Percentiles rank a stretch among this genome's conserved stretches.
Evolutionary conservation across 2,329 filamentous ascomycete genomes (phyloP).

Genomic region (Fusarium pilosicola): DNA sequence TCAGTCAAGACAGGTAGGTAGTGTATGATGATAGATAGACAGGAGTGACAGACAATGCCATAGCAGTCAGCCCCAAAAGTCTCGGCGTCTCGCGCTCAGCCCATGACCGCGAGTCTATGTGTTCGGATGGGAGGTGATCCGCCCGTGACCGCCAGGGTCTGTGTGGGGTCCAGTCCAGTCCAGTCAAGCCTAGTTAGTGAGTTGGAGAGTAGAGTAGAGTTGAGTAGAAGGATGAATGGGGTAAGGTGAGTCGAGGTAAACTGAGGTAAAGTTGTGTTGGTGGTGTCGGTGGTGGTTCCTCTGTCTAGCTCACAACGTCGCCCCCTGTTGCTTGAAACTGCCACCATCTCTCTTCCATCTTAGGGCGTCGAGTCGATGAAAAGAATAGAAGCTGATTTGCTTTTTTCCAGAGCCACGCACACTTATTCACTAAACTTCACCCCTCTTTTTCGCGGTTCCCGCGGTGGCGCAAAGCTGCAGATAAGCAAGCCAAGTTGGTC

Average conservation of each 20-base stretch:
- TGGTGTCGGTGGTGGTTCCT: neutral
- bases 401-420: constrained; percentile 8
- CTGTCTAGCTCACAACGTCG: constrained; percentile 9
- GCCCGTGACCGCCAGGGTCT: constrained; percentile 17
- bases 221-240: neutral
- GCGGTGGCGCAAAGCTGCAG: neutral
- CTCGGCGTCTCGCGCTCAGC: constrained; percentile 21
- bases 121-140: constrained; percentile 9
- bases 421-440: neutral
- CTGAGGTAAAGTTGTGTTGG: constrained; percentile 1
- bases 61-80: neutral
- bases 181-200: neutral
- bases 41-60: neutral
- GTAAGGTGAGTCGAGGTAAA: neutral
- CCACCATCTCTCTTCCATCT: constrained; percentile 5
- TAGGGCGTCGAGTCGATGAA: neutral
- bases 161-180: neutral
- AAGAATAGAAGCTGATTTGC: constrained; percentile 10
- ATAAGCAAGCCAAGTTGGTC: neutral
- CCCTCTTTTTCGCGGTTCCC: constrained; percentile 10
- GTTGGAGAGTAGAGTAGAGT: neutral
- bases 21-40: neutral
- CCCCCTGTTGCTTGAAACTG: constrained; percentile 12
- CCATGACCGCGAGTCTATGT: constrained; percentile 22
- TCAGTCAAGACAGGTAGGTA: neutral